These are phyloP conservation scores for Biscogniauxia sp. DNA, from an alignment of 2,329 filamentous ascomycete species.

Conservation along the genomic window DNA sequence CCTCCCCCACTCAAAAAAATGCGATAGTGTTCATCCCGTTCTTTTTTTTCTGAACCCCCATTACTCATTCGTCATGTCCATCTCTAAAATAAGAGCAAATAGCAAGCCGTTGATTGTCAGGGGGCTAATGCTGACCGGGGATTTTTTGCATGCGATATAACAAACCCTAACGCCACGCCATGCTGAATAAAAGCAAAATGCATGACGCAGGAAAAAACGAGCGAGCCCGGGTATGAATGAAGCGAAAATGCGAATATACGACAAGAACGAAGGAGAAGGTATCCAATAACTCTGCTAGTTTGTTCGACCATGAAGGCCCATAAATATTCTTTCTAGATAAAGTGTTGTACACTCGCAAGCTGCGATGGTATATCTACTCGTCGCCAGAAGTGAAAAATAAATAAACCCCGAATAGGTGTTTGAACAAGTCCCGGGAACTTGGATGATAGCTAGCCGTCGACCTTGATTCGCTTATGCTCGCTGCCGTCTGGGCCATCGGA, in stretches of 20 bases:
- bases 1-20: conserved; percentile 12
- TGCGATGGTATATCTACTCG: conserved; percentile 5
- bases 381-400: conserved; percentile 3
- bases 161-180: conserved; percentile 28
- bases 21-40: conserved; percentile 10
- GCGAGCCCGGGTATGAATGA: conserved; percentile 12
- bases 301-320: conserved; percentile 11
- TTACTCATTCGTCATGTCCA: conserved; percentile 31
- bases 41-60: conserved; percentile 16
- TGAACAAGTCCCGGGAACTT: background rate
- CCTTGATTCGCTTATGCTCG: conserved; percentile 54
- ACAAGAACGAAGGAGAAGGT: conserved; percentile 19
- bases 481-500: conserved; percentile 42
- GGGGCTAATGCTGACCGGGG: conserved; percentile 10
- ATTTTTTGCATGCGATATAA: conserved; percentile 8
- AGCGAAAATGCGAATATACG: conserved; percentile 21
- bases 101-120: conserved; percentile 12
- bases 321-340: conserved; percentile 15
- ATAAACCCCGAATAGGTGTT: conserved; percentile 4
- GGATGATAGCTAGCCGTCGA: conserved; percentile 40
- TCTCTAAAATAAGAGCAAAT: conserved; percentile 20
- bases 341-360: conserved; percentile 23
- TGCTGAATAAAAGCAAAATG: conserved; percentile 22
- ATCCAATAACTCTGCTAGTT: conserved; percentile 15
- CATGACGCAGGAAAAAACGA: conserved; percentile 25